Evolutionary conservation across 208 protist genomes (phyloP).

Genomic region (Vickermania ingenoplastis): DNA sequence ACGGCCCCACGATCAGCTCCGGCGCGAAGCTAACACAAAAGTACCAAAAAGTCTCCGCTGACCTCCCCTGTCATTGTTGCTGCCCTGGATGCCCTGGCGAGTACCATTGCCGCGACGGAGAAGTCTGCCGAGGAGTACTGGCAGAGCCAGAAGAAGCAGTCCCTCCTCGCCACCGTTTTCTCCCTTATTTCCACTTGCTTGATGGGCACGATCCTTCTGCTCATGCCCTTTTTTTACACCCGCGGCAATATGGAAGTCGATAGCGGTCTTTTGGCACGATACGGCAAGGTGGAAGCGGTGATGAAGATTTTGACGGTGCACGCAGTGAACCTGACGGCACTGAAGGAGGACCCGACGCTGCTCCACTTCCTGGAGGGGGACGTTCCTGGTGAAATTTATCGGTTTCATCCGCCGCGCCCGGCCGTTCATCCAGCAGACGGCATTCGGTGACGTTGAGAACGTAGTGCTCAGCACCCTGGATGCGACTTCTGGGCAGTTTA

Average conservation of each 20-base stretch:
- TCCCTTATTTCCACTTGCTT: background rate
- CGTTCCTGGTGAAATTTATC: background rate
- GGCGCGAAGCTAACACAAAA: background rate
- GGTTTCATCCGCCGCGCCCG: background rate
- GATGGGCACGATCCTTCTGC: background rate
- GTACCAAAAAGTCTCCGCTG: background rate
- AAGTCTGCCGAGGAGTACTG: too few relatives aligned
- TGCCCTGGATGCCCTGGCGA: background rate
- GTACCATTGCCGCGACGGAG: too few relatives aligned
- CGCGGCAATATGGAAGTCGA: background rate
- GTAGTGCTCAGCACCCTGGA: constrained; percentile 4
- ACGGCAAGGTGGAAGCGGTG: background rate
- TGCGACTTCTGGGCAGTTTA: too few relatives aligned
- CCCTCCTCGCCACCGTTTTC: background rate
- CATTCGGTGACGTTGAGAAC: constrained; percentile 16
- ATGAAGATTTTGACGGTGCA: background rate
- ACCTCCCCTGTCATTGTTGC: background rate
- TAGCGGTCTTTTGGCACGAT: background rate
- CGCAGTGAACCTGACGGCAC: background rate
- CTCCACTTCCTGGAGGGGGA: background rate
- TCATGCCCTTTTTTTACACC: background rate
- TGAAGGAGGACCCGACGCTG: background rate
- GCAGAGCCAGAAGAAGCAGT: background rate
- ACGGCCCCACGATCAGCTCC: background rate
- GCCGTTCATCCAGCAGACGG: constrained; percentile 2